These are phyloP conservation scores for Rhodamnia rubescens DNA, from an alignment of 345 rosid species.

Conservation along the genomic window DNA sequence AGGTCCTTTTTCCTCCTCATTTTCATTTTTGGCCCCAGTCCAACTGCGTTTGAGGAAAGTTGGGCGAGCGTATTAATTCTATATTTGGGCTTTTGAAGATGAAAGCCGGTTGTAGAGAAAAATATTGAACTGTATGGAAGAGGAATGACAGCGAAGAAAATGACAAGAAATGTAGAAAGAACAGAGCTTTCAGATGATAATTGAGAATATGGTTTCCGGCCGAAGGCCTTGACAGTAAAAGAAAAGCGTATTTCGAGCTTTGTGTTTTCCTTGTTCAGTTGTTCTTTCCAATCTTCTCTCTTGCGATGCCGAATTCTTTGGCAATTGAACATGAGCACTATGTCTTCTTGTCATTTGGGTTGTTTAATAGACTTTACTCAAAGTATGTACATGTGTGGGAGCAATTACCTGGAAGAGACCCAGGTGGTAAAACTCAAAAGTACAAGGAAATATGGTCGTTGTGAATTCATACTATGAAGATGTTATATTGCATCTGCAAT, in stretches of 20 bases:
- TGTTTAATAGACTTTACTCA: background rate
- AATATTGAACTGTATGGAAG: conserved; percentile 5
- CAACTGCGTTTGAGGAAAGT: conserved; percentile 6
- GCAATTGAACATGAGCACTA: background rate
- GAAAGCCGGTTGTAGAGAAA: conserved; percentile 29
- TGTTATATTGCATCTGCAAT: background rate
- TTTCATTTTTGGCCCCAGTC: conserved; percentile 6
- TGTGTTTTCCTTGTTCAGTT: background rate
- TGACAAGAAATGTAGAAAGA: background rate
- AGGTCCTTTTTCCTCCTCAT: conserved; percentile 2
- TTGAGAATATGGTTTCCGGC: conserved; percentile 7
- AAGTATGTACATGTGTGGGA: background rate
- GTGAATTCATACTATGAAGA: background rate
- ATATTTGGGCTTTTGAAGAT: conserved; percentile 16
- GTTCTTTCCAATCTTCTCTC: background rate
- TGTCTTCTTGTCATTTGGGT: background rate
- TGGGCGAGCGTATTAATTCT: background rate
- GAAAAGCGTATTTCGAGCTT: background rate
- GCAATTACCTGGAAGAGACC: background rate
- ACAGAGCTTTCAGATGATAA: background rate
- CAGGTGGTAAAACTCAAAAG: background rate
- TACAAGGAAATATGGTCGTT: background rate
- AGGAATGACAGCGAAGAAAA: background rate
- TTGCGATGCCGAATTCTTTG: background rate
- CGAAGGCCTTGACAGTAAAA: conserved; percentile 23